phyloP scores from a whole-genome alignment of 1,139 yeast species.

The Yamadazyma dendronema region DNA sequence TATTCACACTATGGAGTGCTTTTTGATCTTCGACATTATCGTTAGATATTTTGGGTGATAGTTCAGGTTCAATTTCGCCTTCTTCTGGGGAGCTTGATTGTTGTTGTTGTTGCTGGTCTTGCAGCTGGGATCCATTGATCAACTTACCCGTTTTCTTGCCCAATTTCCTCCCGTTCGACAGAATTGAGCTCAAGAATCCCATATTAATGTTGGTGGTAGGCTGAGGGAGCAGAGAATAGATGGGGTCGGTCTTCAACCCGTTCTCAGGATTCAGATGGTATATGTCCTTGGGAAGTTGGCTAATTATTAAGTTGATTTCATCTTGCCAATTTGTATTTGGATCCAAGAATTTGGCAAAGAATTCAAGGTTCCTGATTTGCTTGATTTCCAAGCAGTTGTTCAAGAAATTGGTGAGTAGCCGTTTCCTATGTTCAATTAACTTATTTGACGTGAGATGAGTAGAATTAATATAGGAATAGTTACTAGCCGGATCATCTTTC shows the following conservation, averaged over 20 bases:
- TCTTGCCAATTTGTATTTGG: constrained; percentile 80
- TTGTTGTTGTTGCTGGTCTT: constrained; percentile 1
- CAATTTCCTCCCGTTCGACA: constrained; percentile 27
- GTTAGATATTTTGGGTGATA: constrained; percentile 14
- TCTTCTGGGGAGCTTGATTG: constrained; percentile 5
- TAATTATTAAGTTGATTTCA: constrained; percentile 40
- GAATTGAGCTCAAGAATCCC: constrained; percentile 32
- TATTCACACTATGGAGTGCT: constrained; percentile 22
- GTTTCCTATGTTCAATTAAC: constrained; percentile 61
- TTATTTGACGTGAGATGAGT: constrained; percentile 41
- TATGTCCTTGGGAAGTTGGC: constrained; percentile 43
- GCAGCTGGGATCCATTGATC: constrained; percentile 7
- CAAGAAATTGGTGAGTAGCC: constrained; percentile 74
- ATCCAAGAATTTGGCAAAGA: constrained; percentile 76
- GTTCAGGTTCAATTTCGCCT: constrained; percentile 7
- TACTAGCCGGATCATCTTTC: constrained; percentile 7
- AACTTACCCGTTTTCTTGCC: constrained; percentile 28
- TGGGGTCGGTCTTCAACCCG: constrained; percentile 50
- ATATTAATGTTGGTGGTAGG: constrained; percentile 41
- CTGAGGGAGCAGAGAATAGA: constrained; percentile 64
- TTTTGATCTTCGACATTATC: constrained; percentile 6
- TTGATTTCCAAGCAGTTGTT: constrained; percentile 67
- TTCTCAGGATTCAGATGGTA: constrained; percentile 57
- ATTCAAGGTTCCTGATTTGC: constrained; percentile 56
- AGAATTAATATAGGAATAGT: constrained; percentile 44